phyloP scores from a whole-genome alignment of 129 eudicot species.

The Tagetes patula region DNA sequence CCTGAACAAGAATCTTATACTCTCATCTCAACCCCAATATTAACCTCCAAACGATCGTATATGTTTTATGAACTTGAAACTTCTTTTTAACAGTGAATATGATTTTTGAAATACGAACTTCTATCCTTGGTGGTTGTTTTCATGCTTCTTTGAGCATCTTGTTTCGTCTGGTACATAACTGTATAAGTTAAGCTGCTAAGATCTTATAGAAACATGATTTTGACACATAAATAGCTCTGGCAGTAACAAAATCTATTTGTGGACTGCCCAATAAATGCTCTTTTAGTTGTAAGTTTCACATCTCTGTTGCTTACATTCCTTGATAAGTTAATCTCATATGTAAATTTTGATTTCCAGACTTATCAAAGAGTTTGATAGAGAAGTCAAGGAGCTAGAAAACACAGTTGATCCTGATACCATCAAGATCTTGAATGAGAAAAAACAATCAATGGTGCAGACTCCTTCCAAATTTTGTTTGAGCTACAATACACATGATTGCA shows the following conservation, averaged over 20 bases:
- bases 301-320: slow-evolving; percentile 7
- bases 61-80: background rate
- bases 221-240: slow-evolving; percentile 11
- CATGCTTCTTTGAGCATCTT: slow-evolving; percentile 1
- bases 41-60: background rate
- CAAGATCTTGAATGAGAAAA: slow-evolving; percentile 80
- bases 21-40: background rate
- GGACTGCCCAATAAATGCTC: slow-evolving; percentile 7
- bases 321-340: slow-evolving; percentile 22
- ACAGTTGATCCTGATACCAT: slow-evolving; percentile 65
- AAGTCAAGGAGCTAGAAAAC: slow-evolving; percentile 64
- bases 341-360: slow-evolving; percentile 53
- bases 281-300: slow-evolving; percentile 11
- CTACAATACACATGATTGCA: slow-evolving; percentile 21
- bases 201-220: background rate
- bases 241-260: background rate
- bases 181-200: slow-evolving; percentile 1
- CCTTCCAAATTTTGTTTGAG: slow-evolving; percentile 17
- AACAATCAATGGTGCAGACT: slow-evolving; percentile 78
- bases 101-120: background rate
- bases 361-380: slow-evolving; percentile 93
- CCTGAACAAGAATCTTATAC: slow-evolving; percentile 3
- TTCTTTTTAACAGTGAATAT: background rate
- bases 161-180: slow-evolving; percentile 7
- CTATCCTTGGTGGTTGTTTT: background rate